Base-by-base conservation (phyloP, 441 rosid genomes). In the Isatis lusitanica region DNA sequence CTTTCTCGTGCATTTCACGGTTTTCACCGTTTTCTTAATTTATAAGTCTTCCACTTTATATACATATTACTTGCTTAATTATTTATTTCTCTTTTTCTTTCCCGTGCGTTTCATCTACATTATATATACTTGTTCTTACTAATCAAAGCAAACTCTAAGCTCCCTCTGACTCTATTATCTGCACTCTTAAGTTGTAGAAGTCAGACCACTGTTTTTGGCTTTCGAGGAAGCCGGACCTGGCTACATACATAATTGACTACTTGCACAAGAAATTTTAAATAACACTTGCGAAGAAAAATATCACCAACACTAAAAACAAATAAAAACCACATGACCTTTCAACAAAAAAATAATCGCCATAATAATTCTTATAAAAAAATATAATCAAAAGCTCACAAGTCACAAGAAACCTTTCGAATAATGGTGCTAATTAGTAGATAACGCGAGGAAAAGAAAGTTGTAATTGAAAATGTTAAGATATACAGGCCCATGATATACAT, bases 1-100 rank as follows among this genome's bases (percentile, higher is more conserved):
- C 35, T 38, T 44, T 64, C 74, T 64, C 71, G 75, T 76, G 79
- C 40, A 44, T 38, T 70, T 65, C 79, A 76, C 79, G 67, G 71
- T 44, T 68, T 63, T 47, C 79, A 76, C 79, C 71, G 71, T 44
- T 68, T 63, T 47, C 24, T 21, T 21, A 21, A 39, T 50, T 65
- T 48, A 26, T 3, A 55, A 28, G 9, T 47, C 52, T 31, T 18
- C 39, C 64, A 38, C 10, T 18, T 56, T 18, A 26, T 26, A 26
- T 26, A 26, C 15, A 57, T 33, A 33, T 57, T 36, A 21, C 11
- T 12, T 9, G 30, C 10, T 38, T 18, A 38, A 28, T 30, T 30
- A 60, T 47, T 21, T 33, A 16, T 59, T 59, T 18, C 47, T 39
- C 21, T 8, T 9, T 30, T 17, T 56, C 40, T 56, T 31, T 56